These are phyloP conservation scores for Selaginella moellendorffii DNA, from an alignment of 75 land plant species.

Conservation along the genomic window DNA sequence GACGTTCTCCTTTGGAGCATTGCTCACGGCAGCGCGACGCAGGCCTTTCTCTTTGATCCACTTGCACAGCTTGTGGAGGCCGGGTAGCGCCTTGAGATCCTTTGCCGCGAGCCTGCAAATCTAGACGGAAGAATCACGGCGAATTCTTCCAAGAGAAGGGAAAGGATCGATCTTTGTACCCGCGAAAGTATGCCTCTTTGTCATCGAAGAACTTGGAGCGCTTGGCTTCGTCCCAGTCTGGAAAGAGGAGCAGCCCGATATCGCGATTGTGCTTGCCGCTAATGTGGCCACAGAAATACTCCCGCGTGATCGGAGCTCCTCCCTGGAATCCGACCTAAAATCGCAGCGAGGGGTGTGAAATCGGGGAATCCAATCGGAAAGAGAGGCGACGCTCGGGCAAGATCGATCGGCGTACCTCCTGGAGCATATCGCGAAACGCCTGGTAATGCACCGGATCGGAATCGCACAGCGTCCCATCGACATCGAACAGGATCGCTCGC, in stretches of 20 bases:
- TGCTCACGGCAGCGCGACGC: conserved; percentile 87
- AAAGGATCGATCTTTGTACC: conserved; percentile 22
- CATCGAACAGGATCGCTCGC: conserved; percentile 55
- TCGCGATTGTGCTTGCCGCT: conserved; percentile 62
- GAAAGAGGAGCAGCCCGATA: conserved; percentile 46
- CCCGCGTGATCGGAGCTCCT: conserved; percentile 64
- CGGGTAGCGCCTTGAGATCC: conserved; percentile 44
- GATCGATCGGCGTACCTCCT: too few species aligned
- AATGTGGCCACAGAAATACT: conserved; percentile 45
- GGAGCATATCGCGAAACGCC: conserved; percentile 74
- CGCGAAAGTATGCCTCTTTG: conserved; percentile 64
- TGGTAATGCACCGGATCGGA: conserved; percentile 63
- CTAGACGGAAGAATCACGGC: background rate
- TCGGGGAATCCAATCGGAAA: too few species aligned
- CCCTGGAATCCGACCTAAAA: conserved; percentile 69
- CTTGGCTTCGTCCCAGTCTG: conserved; percentile 58
- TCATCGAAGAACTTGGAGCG: conserved; percentile 47
- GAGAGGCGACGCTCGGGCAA: too few species aligned
- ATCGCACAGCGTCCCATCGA: conserved; percentile 74
- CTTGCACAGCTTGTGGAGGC: conserved; percentile 40
- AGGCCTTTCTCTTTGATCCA: conserved; percentile 69
- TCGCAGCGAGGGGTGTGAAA: too few species aligned
- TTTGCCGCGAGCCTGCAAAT: conserved; percentile 42
- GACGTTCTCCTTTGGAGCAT: conserved; percentile 81
- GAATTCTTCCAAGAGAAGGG: background rate